phyloP scores from a whole-genome alignment of 2,329 filamentous ascomycete species.

The Endoconidiophora polonica region DNA sequence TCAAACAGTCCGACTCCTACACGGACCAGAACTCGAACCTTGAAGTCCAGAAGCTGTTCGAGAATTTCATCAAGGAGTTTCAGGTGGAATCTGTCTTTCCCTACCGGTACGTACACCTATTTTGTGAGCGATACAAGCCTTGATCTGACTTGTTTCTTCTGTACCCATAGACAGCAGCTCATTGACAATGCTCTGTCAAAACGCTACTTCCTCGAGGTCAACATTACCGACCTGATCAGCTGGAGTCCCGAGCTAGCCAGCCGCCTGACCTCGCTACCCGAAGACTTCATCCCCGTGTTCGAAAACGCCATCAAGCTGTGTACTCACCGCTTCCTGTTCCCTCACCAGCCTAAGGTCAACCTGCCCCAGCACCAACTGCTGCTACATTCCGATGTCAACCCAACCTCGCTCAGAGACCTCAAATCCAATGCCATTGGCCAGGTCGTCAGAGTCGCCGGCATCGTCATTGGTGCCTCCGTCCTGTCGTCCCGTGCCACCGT shows the following conservation, averaged over 20 bases:
- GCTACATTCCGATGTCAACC: slow-evolving; percentile 77
- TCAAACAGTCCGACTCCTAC: slow-evolving; percentile 37
- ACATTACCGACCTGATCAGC: slow-evolving; percentile 87
- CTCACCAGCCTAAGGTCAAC: slow-evolving; percentile 46
- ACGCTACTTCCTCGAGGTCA: slow-evolving; percentile 89
- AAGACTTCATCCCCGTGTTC: slow-evolving; percentile 90
- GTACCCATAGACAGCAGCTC: slow-evolving; percentile 60
- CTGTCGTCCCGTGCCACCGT: slow-evolving; percentile 89
- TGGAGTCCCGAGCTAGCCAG: slow-evolving; percentile 94
- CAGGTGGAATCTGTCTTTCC: slow-evolving; percentile 7
- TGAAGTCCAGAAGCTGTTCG: slow-evolving; percentile 61
- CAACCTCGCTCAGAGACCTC: slow-evolving; percentile 84
- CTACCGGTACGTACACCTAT: slow-evolving; percentile 8
- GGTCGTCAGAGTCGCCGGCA: slow-evolving; percentile 91
- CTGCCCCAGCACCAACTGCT: slow-evolving; percentile 89
- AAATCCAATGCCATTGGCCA: slow-evolving; percentile 85
- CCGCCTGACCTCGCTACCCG: slow-evolving; percentile 72
- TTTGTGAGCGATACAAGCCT: neutral
- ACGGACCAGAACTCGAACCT: slow-evolving; percentile 51
- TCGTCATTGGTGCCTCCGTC: slow-evolving; percentile 92
- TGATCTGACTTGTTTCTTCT: neutral
- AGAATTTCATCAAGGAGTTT: slow-evolving; percentile 48
- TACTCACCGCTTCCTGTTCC: slow-evolving; percentile 85
- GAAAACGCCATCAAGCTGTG: slow-evolving; percentile 80
- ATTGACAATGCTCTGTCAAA: slow-evolving; percentile 88